Evolutionary conservation across 202 grass and related monocot species (phyloP), one percentile per base, ranked within the genome.

Genomic region (Elaeis oleifera): DNA sequence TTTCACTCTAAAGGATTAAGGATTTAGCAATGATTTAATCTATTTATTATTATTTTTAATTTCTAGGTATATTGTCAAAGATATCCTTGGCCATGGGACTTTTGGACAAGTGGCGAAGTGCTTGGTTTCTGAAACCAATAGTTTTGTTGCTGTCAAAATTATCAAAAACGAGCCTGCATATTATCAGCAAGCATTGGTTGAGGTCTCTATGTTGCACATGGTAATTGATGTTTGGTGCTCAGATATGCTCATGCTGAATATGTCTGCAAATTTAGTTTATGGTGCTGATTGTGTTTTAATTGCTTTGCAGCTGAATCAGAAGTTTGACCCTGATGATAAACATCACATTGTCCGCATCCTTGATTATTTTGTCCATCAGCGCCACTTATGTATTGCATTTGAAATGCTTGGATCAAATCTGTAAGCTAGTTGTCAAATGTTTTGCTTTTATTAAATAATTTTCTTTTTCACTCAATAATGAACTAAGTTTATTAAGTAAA

Each of bases 141-240:
- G 5, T 68, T 89, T 82, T 78, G 71, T 99, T 81, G 95, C 95
- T 49, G 85, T 99, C 21, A 99, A 99, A 53, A 85, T 99, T 71
- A 99, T 99, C 74, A 99, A 99, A 81, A 99, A 99, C 20, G 88
- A 94, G 64, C 88, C 88, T 71, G 95, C 95, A 67, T 99, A 89
- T 77, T 92, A 83, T 80, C 88, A 80, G 67, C 95, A 99, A 68
- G 85, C 88, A 31, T 60, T 94, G 54, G 84, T 87, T 75, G 95
- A 99, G 70, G 88, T 99, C 67, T 85, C 88, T 51, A 64, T 99
- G 50, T 80, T 99, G 72, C 72, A 84, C 77, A 75, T 85, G 94
- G 94, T 97, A 92, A 56, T 59, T 27, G 68, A 55, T 55, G 21
- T 55, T 55, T 55, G 18, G 21, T 20, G n/a, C 21, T 55, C n/a